phyloP scores from a whole-genome alignment of 352 stramenopile species.

The Phytophthora constricta region DNA sequence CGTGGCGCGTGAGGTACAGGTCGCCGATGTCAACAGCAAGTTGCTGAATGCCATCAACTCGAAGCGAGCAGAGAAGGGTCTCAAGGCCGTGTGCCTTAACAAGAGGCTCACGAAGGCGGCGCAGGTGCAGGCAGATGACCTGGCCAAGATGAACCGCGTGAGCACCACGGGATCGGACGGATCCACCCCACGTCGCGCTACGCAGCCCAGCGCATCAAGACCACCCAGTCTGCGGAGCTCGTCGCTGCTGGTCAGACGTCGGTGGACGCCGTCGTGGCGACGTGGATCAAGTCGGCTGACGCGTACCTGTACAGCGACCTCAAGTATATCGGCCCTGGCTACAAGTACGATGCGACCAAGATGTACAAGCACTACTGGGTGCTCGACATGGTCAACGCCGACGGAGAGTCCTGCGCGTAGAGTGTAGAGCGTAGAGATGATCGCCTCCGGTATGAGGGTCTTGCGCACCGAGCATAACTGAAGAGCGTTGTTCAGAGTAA shows the following conservation, averaged over 20 bases:
- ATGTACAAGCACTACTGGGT: conserved; percentile 48
- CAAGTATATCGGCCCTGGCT: conserved; percentile 37
- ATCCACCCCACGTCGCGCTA: conserved; percentile 34
- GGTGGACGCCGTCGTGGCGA: conserved; percentile 38
- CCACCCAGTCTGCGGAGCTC: conserved; percentile 34
- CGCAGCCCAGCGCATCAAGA: conserved; percentile 30
- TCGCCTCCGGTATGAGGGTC: too few relatives aligned
- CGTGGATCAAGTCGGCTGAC: conserved; percentile 45
- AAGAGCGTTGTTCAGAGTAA: too few relatives aligned
- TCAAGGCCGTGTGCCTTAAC: conserved; percentile 50
- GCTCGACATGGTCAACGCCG: conserved; percentile 31
- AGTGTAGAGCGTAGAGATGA: too few relatives aligned
- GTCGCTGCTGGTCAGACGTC: conserved; percentile 48
- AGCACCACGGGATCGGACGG: conserved; percentile 37
- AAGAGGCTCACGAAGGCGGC: conserved; percentile 35
- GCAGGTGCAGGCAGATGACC: conserved; percentile 29
- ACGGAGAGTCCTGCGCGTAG: conserved; percentile 24
- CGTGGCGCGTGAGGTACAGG: conserved; percentile 30
- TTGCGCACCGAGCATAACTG: too few relatives aligned
- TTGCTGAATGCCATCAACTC: conserved; percentile 45
- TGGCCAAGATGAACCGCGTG: conserved; percentile 32
- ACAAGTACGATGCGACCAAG: conserved; percentile 39
- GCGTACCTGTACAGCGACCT: conserved; percentile 42
- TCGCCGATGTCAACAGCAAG: conserved; percentile 43
- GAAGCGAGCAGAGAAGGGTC: conserved; percentile 42